phyloP scores from a whole-genome alignment of 2,329 filamentous ascomycete genomes.

The Penicillium italicum region DNA sequence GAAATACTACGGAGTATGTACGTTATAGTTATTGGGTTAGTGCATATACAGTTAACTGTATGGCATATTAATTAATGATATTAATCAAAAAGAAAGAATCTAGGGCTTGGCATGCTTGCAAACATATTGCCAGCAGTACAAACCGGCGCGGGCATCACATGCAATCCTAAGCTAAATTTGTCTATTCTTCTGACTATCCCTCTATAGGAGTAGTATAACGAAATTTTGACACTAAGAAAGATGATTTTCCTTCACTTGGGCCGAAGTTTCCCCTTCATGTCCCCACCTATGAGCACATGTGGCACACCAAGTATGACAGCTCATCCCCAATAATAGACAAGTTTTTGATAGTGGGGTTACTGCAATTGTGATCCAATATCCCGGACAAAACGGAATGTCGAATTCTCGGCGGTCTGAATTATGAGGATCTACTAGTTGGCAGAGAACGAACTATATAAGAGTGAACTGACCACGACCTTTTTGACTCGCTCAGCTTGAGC shows the following conservation, averaged over 20 bases:
- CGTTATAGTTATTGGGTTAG: no score
- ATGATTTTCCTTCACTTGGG: not conserved
- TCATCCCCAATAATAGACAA: not conserved
- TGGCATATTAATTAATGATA: no score
- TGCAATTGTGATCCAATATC: not conserved
- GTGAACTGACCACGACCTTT: no score
- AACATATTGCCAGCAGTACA: no score
- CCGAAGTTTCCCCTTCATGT: slow-evolving; percentile 7
- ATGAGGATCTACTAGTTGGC: not conserved
- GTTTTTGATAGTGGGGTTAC: not conserved
- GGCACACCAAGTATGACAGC: not conserved
- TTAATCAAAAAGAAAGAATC: no score
- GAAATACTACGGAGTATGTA: no score
- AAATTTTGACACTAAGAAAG: not conserved
- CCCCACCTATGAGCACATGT: slow-evolving; percentile 17
- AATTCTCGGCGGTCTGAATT: not conserved
- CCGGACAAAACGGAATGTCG: not conserved
- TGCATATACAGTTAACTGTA: no score
- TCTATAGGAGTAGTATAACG: not conserved
- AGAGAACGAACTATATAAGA: not conserved
- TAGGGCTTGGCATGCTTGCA: no score
- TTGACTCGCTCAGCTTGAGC: not conserved
- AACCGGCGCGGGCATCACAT: no score
- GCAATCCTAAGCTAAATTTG: no score
- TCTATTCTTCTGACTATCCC: not conserved